Evolutionary conservation across 345 rosid species (phyloP).

Genomic region (Lenwebbia sp.): DNA sequence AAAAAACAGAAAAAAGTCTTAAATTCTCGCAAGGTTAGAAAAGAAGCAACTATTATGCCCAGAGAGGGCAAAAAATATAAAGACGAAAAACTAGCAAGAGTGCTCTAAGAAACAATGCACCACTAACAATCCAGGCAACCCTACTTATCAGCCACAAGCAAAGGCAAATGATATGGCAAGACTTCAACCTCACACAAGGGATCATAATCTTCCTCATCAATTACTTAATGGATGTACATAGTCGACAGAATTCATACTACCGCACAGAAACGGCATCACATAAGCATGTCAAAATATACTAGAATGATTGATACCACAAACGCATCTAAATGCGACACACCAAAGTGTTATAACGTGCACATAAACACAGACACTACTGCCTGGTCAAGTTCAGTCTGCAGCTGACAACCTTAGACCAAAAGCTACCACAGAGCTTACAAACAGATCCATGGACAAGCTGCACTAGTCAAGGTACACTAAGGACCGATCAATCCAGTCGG

Average conservation of each 20-base stretch:
- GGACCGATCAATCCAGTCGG: not conserved
- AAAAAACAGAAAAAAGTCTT: not conserved
- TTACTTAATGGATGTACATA: not conserved
- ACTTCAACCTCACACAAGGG: not conserved
- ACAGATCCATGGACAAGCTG: not conserved
- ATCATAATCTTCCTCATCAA: not conserved
- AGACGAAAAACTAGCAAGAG: not conserved
- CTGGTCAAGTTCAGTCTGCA: not conserved
- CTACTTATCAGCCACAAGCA: not conserved
- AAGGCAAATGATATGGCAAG: not conserved
- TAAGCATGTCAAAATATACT: not conserved
- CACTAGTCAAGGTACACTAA: not conserved
- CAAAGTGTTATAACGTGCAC: not conserved
- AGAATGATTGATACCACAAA: not conserved
- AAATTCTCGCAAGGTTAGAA: not conserved
- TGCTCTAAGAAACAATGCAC: not conserved
- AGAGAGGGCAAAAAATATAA: not conserved
- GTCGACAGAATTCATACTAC: not conserved
- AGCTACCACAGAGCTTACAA: not conserved
- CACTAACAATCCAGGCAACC: not conserved
- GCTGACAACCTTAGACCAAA: not conserved
- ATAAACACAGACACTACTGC: not conserved
- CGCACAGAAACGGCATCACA: not conserved
- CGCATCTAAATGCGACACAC: not conserved
- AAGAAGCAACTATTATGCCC: not conserved